phyloP scores from a whole-genome alignment of 371 early-diverging fungal species.

The Apophysomyces variabilis region DNA sequence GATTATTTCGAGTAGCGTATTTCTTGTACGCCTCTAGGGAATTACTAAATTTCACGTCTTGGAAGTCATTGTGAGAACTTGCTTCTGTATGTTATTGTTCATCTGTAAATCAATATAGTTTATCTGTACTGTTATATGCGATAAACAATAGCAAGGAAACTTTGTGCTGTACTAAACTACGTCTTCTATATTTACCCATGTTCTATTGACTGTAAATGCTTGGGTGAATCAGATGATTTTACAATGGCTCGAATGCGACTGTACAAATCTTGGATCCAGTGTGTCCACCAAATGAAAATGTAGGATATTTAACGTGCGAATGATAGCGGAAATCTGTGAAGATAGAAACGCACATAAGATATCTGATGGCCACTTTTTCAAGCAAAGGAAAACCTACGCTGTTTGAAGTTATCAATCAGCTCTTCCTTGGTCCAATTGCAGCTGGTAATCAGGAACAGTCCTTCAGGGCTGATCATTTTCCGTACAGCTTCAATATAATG shows the following conservation, averaged over 20 bases:
- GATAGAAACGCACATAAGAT: too few relatives aligned
- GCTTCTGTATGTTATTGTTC: too few relatives aligned
- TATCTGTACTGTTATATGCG: too few relatives aligned
- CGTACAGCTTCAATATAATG: conserved; percentile 36
- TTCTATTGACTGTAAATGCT: too few relatives aligned
- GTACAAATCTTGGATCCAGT: conserved; percentile 87
- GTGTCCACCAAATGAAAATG: conserved; percentile 88
- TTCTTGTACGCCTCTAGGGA: too few relatives aligned
- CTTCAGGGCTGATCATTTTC: conserved; percentile 40
- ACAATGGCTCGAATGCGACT: conserved; percentile 68
- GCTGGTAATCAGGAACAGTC: conserved; percentile 81
- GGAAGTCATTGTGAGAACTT: too few relatives aligned
- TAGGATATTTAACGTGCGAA: conserved; percentile 77
- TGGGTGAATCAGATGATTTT: not conserved
- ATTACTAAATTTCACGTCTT: too few relatives aligned
- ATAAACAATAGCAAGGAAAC: too few relatives aligned
- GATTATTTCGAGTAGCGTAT: too few relatives aligned
- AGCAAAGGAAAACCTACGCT: conserved; percentile 42
- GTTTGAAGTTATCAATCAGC: conserved; percentile 66
- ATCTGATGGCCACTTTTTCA: conserved; percentile 4
- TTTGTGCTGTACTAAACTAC: too few relatives aligned
- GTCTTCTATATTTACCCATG: too few relatives aligned
- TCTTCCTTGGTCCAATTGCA: conserved; percentile 95
- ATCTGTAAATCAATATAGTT: too few relatives aligned
- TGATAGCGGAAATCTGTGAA: conserved; percentile 63